Evolutionary conservation across 768 basidiomycete genomes (phyloP).

Genomic region (Phaeotremella skinneri): DNA sequence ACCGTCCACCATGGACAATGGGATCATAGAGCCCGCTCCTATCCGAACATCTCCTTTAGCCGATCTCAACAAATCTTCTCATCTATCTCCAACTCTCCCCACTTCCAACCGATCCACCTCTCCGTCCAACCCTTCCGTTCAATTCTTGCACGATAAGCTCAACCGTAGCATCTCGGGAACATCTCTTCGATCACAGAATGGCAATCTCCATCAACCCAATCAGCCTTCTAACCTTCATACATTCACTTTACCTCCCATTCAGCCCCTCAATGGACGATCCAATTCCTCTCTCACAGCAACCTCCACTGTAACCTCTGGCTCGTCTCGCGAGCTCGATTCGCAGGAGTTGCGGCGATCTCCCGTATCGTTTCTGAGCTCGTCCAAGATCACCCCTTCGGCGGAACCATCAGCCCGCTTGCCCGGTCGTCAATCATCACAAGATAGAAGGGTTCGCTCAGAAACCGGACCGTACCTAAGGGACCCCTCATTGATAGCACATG

Average conservation of each 20-base stretch:
- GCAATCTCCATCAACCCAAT: conserved; percentile 3
- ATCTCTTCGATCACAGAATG: conserved; percentile 1
- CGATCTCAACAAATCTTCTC: neutral
- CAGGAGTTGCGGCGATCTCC: neutral
- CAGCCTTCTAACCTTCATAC: neutral
- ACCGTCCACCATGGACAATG: conserved; percentile 12
- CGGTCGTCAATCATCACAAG: conserved; percentile 13
- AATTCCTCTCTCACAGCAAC: conserved; percentile 2
- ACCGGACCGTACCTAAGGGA: conserved; percentile 12
- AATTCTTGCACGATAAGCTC: conserved; percentile 4
- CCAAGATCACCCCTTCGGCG: neutral
- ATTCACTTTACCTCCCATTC: neutral
- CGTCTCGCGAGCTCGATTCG: neutral
- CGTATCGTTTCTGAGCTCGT: neutral
- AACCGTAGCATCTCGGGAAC: neutral
- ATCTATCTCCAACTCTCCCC: neutral
- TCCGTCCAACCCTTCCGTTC: conserved; percentile 17
- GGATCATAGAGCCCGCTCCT: conserved; percentile 3
- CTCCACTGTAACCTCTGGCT: neutral
- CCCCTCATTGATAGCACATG: conserved; percentile 20
- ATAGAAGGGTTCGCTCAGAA: conserved; percentile 21
- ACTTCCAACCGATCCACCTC: conserved; percentile 13
- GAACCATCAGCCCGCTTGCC: neutral
- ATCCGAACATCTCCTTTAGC: neutral
- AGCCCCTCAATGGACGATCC: conserved; percentile 1